Evolutionary conservation across 345 rosid genomes (phyloP).

Genomic region (Conringia planisiliqua): DNA sequence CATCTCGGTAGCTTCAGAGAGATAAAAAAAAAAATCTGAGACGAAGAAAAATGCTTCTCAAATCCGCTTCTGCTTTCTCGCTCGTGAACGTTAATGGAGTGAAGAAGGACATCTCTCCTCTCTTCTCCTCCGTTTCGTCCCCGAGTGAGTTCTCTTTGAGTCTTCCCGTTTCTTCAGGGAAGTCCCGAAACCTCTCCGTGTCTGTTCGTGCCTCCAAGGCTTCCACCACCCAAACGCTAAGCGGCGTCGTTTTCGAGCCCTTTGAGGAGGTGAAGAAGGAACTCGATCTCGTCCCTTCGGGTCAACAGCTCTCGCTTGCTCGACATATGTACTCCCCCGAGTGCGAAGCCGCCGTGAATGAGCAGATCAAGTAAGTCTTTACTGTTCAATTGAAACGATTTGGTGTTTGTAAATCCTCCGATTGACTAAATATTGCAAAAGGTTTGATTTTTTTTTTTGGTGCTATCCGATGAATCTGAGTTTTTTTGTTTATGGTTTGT

Average conservation of each 20-base stretch:
- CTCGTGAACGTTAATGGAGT: conserved; percentile 32
- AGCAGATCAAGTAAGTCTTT: conserved; percentile 68
- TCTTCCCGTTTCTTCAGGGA: conserved; percentile 15
- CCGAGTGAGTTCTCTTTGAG: conserved; percentile 5
- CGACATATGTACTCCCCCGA: conserved; percentile 54
- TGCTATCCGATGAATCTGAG: neutral
- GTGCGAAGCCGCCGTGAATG: conserved; percentile 67
- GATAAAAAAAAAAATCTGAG: neutral
- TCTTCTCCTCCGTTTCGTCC: conserved; percentile 18
- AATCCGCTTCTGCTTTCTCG: conserved; percentile 43
- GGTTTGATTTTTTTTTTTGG: too few species aligned
- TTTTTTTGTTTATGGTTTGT: neutral
- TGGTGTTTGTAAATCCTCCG: neutral
- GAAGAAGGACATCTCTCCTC: conserved; percentile 17
- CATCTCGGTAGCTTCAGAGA: neutral
- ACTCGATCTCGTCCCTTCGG: conserved; percentile 48
- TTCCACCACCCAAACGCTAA: conserved; percentile 3
- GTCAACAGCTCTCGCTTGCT: conserved; percentile 55
- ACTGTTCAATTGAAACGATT: neutral
- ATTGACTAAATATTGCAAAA: neutral
- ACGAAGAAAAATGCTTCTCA: conserved; percentile 44
- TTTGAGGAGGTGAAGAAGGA: conserved; percentile 77
- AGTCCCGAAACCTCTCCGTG: conserved; percentile 20
- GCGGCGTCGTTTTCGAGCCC: conserved; percentile 51
- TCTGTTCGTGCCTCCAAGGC: conserved; percentile 22